These are phyloP conservation scores for Asterochloris sp. DNA, from an alignment of 139 green algal species.

Conservation along the genomic window DNA sequence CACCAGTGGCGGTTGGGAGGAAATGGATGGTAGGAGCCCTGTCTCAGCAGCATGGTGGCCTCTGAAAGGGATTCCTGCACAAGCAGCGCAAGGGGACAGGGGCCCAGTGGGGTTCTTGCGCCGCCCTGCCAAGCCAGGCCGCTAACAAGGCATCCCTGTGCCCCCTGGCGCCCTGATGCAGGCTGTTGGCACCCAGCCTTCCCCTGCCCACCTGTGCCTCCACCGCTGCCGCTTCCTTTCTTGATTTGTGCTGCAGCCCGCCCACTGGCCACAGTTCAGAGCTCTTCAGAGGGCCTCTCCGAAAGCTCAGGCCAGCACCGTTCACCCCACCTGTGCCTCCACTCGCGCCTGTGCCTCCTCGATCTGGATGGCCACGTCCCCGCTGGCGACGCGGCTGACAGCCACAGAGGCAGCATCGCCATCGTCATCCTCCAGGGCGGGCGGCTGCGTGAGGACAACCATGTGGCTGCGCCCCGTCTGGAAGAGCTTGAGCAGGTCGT, in stretches of 20 bases:
- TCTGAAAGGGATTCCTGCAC: no score
- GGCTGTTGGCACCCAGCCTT: no score
- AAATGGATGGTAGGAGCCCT: no score
- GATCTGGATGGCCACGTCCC: conserved; percentile 7
- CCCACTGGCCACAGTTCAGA: neutral
- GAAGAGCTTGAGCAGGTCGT: conserved; percentile 94
- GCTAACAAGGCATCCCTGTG: no score
- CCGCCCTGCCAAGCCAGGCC: no score
- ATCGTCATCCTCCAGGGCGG: neutral
- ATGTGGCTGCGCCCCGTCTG: conserved; percentile 87
- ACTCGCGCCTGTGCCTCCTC: conserved; percentile 3
- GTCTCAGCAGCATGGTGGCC: no score
- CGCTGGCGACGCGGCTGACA: neutral
- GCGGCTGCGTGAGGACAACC: conserved; percentile 72
- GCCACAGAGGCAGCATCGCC: neutral
- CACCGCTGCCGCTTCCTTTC: no score
- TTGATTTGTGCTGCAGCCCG: neutral
- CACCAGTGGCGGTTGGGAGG: no score
- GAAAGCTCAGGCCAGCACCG: neutral
- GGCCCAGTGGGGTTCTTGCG: no score
- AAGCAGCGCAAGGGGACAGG: no score
- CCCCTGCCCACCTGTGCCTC: no score
- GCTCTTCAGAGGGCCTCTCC: neutral
- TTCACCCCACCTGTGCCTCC: neutral
- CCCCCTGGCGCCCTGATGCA: no score